Evolutionary conservation across 2,329 filamentous ascomycete species (phyloP).

Genomic region (Trichoderma brevicompactum): DNA sequence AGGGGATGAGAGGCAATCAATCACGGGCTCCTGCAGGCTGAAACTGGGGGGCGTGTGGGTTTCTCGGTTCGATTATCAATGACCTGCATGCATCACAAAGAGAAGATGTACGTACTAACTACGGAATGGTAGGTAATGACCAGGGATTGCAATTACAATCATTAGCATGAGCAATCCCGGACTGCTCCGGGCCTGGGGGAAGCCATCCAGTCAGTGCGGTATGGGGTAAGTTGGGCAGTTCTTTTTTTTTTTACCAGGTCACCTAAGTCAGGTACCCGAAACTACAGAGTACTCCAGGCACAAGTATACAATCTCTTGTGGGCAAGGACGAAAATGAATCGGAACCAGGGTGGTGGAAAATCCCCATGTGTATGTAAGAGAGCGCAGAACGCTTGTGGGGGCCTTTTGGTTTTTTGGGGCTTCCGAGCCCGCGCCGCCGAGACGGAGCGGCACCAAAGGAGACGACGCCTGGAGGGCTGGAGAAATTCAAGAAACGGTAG

Average conservation of each 20-base stretch:
- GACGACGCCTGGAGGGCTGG: not conserved
- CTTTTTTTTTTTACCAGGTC: too few relatives aligned
- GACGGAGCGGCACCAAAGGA: conserved; percentile 31
- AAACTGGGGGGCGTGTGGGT: conserved; percentile 1
- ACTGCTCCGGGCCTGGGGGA: conserved; percentile 2
- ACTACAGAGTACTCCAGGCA: too few relatives aligned
- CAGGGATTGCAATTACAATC: not conserved
- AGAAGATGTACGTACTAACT: not conserved
- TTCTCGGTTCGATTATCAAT: not conserved
- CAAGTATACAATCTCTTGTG: too few relatives aligned
- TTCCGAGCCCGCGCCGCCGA: conserved; percentile 30
- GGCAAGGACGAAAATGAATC: conserved; percentile 37
- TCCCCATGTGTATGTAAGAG: conserved; percentile 8
- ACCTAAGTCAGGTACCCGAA: too few relatives aligned
- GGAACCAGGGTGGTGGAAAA: conserved; percentile 29
- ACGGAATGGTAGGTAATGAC: too few relatives aligned
- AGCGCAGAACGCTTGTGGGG: not conserved
- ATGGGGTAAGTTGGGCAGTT: not conserved
- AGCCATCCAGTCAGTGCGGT: not conserved
- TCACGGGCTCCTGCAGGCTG: not conserved
- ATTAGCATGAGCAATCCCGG: not conserved
- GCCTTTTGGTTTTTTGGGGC: not conserved
- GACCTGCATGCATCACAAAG: conserved; percentile 19
- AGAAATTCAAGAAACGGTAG: not conserved
- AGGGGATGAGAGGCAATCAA: conserved; percentile 17